phyloP scores from a whole-genome alignment of 768 basidiomycete genomes.

The Lactifluus volemus region DNA sequence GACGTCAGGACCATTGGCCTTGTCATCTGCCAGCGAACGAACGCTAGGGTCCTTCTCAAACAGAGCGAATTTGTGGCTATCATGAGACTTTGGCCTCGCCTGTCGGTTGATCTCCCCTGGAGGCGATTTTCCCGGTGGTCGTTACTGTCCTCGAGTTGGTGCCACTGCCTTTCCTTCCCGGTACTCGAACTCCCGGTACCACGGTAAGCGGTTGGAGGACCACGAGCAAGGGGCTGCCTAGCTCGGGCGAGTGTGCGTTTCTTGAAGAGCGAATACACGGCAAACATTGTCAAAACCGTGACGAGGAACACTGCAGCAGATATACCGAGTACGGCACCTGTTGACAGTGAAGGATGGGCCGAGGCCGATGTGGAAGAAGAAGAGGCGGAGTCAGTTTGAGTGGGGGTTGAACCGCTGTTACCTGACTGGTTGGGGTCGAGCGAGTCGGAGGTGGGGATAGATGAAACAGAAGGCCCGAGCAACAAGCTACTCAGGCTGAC shows the following conservation, averaged over 20 bases:
- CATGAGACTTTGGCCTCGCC: not conserved
- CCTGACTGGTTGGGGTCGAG: not conserved
- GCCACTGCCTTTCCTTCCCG: slow-evolving; percentile 2
- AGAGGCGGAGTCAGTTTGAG: not conserved
- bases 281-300: slow-evolving; percentile 5
- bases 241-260: not conserved
- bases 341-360: slow-evolving; percentile 5
- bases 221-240: slow-evolving; percentile 1
- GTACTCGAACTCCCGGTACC: not conserved
- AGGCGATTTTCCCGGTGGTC: slow-evolving; percentile 1
- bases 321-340: slow-evolving; percentile 17
- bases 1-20: slow-evolving; percentile 4
- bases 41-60: slow-evolving; percentile 19
- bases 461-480: not conserved
- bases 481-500: not conserved
- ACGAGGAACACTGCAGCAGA: slow-evolving; percentile 2
- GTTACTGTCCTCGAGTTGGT: not conserved
- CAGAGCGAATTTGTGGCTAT: slow-evolving; percentile 4
- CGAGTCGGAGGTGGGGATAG: not conserved
- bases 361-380: not conserved
- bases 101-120: not conserved
- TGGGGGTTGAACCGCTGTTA: not conserved
- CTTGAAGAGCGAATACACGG: slow-evolving; percentile 5
- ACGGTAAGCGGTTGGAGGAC: not conserved
- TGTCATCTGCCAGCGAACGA: slow-evolving; percentile 14